Percentiles rank a stretch among this genome's conserved stretches.
phyloP scores from a whole-genome alignment of 192 early-diverging fungal genomes.

The Coemansia sp. region DNA sequence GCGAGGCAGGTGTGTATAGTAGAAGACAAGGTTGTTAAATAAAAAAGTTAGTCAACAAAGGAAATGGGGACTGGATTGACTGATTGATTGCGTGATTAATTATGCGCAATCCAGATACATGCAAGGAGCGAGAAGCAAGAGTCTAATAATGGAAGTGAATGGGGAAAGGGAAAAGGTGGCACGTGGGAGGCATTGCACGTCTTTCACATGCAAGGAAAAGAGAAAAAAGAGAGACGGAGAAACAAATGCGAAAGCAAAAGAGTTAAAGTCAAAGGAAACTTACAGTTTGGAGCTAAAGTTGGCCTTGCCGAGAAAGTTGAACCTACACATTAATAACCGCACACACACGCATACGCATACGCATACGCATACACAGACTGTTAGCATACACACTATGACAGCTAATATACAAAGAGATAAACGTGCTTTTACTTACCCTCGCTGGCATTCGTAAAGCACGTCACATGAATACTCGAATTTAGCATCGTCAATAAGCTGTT shows the following conservation, averaged over 20 bases:
- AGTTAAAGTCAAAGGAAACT: slow-evolving; percentile 14
- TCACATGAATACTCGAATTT: slow-evolving; percentile 49
- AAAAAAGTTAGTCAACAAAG: slow-evolving; percentile 4
- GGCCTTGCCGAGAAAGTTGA: slow-evolving; percentile 53
- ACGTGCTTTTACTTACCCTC: slow-evolving; percentile 32
- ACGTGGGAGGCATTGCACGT: background rate
- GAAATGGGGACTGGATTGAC: too few relatives aligned
- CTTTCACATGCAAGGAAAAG: background rate
- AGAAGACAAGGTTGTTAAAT: background rate
- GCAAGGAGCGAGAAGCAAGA: background rate
- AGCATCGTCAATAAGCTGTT: slow-evolving; percentile 33
- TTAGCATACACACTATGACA: background rate
- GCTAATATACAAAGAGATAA: background rate
- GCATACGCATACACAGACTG: background rate
- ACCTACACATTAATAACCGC: slow-evolving; percentile 20
- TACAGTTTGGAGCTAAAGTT: slow-evolving; percentile 53
- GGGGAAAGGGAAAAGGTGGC: background rate
- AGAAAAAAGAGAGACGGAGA: background rate
- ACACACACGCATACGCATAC: background rate
- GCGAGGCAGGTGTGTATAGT: background rate
- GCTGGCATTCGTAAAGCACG: slow-evolving; percentile 48
- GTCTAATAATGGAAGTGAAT: background rate
- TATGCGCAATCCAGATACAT: too few relatives aligned
- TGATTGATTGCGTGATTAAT: too few relatives aligned
- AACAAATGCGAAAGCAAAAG: background rate